Base-by-base conservation (phyloP, 371 early-diverging fungal species). In the Rhizopus microsporus region DNA sequence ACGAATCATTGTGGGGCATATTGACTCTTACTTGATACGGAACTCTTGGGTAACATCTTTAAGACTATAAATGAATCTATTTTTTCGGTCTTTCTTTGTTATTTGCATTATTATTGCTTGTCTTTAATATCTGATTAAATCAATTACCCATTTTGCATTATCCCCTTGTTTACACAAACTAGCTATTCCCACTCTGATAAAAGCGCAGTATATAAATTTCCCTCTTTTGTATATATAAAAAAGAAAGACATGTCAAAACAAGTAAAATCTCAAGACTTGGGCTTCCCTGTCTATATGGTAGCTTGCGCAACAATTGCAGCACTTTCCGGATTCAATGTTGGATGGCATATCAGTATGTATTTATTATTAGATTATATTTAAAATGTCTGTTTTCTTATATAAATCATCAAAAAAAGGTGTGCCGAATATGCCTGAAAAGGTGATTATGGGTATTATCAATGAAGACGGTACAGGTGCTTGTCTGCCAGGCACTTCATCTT, bases 391-490 rank as follows among this genome's bases (percentile, higher is more conserved):
- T 46, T 40, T 23, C 16, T 17, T 13, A 54, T 30, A 12, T 37
- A 49, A 39, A 23, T 17, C 16, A 30, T 16, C n/a, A n/a, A n/a
- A n/a, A 49, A 40, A 49, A 75, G 78, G 75, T 67, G 78, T 78
- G 2, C 78, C 78, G 3, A 78, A 78, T 37, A 75, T 78, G 78
- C 78, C 78, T 33, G 67, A 71, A 48, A 54, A 38, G 12, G 66
- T 71, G 7, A 78, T 78, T 9, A 66, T 66, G 35, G 63, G 63
- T 15, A 10, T 51, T n/a, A n/a, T 62, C 13, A 29, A 54, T 17
- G 49, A 39, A 16, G 63, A 62, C 5, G 63, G 57, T 4, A 57
- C 63, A 16, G 43, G 39, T 31, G 55, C 54, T 15, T 78, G 78
- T 56, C 32, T 60, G 33, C 65, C 60, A 17, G 71, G 73, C 12